Conservation (phyloP, 371 early-diverging fungal species). For the Mucor sp. region DNA sequence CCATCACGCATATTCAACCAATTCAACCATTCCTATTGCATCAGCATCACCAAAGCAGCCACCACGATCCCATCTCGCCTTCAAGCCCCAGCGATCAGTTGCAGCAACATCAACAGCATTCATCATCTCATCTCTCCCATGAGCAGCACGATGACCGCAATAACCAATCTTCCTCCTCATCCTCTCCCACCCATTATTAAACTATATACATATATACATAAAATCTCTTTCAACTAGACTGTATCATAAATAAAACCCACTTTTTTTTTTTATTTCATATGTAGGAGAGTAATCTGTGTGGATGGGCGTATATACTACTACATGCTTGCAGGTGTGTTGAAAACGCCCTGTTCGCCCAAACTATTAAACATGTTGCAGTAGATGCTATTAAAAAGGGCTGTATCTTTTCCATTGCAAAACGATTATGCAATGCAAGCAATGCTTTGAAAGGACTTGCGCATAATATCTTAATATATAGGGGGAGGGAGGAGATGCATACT, state of each 20-base stretch:
- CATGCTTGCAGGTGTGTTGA: too few species aligned
- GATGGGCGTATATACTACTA: not conserved
- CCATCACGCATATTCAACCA: slow-evolving; percentile 11
- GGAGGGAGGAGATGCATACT: not conserved
- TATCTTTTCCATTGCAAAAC: too few species aligned
- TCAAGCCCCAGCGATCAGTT: not conserved
- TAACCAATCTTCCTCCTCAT: not conserved
- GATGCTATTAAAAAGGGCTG: too few species aligned
- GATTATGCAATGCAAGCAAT: not conserved
- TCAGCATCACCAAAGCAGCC: slow-evolving; percentile 25
- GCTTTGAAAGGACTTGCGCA: not conserved
- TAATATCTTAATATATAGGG: not conserved
- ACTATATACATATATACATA: not conserved
- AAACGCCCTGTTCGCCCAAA: too few species aligned
- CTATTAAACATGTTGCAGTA: too few species aligned
- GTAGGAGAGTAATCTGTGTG: too few species aligned
- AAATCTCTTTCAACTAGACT: not conserved
- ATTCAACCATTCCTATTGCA: slow-evolving; percentile 14
- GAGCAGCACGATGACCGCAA: not conserved
- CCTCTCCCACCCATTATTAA: slow-evolving; percentile 4
- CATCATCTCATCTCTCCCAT: not conserved
- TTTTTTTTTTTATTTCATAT: not conserved
- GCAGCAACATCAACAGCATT: not conserved
- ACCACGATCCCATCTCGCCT: slow-evolving; percentile 16
- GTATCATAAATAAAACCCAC: not conserved